These are phyloP conservation scores for Wallacemonas sp. DNA, from an alignment of 208 protist genomes.

Conservation along the genomic window DNA sequence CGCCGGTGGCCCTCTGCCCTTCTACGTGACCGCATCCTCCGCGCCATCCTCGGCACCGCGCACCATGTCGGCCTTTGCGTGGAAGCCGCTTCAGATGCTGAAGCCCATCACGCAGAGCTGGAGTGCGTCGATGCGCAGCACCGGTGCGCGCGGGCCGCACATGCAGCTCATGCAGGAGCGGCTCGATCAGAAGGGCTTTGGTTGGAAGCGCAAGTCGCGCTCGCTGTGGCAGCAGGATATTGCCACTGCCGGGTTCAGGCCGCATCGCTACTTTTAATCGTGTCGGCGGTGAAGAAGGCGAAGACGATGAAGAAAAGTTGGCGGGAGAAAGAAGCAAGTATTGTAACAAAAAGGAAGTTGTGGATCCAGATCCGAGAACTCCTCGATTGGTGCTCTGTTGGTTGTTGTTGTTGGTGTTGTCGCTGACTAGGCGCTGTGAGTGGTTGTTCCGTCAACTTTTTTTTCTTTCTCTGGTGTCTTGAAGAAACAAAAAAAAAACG, in stretches of 20 bases:
- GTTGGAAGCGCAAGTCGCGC: slow-evolving; percentile 86
- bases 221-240: slow-evolving; percentile 89
- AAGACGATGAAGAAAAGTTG: background rate
- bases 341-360: background rate
- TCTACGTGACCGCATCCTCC: slow-evolving; percentile 24
- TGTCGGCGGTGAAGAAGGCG: too few relatives aligned
- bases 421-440: too few relatives aligned
- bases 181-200: slow-evolving; percentile 84
- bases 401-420: background rate
- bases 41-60: background rate
- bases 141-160: slow-evolving; percentile 56
- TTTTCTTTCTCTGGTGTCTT: background rate
- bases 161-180: slow-evolving; percentile 86
- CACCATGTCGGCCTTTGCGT: slow-evolving; percentile 25
- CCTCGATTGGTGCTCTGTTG: too few relatives aligned
- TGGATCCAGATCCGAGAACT: too few relatives aligned
- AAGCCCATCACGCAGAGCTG: slow-evolving; percentile 76
- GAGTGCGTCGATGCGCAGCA: slow-evolving; percentile 56
- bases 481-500: background rate
- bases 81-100: slow-evolving; percentile 76
- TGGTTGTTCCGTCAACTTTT: background rate
- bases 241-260: slow-evolving; percentile 79
- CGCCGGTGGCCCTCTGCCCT: background rate
- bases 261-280: slow-evolving; percentile 78
- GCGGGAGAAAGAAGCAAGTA: slow-evolving; percentile 16